Evolutionary conservation across 306 rosid genomes (phyloP).

Genomic region (Neltuma alba): DNA sequence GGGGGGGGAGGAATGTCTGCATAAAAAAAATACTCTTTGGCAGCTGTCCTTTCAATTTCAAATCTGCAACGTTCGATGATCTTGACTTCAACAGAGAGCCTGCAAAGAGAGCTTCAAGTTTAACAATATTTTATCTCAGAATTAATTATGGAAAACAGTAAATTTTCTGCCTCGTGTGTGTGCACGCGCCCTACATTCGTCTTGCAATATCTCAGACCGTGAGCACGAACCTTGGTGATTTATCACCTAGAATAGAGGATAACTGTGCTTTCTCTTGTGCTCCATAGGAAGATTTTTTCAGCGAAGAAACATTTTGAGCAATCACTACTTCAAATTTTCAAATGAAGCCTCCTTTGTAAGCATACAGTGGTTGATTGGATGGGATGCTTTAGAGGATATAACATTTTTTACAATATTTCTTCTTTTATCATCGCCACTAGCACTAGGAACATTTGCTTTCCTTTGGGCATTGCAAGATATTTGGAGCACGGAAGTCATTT

Average conservation of each 20-base stretch:
- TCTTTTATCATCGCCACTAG: not conserved
- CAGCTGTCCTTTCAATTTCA: constrained; percentile 17
- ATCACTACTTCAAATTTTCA: constrained; percentile 11
- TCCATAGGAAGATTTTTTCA: not conserved
- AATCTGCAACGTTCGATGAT: constrained; percentile 14
- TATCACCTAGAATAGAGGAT: not conserved
- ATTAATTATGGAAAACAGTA: constrained; percentile 7
- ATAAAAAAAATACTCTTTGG: not conserved
- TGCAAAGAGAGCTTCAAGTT: not conserved
- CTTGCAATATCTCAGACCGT: not conserved
- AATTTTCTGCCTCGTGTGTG: not conserved
- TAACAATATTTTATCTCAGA: not conserved
- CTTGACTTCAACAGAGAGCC: constrained; percentile 29
- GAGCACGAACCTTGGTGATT: not conserved
- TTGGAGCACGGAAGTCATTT: constrained; percentile 1
- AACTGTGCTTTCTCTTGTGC: not conserved
- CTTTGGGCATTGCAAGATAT: not conserved
- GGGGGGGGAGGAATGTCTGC: not conserved
- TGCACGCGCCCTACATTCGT: constrained; percentile 13
- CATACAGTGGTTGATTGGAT: not conserved
- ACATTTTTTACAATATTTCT: not conserved
- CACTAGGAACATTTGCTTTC: not conserved
- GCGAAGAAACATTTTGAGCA: not conserved
- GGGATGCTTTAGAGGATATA: not conserved
- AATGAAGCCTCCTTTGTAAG: not conserved